Percentiles rank a stretch among this genome's conserved stretches.
These are phyloP conservation scores for Cladophialophora chaetospira DNA, from an alignment of 2,329 filamentous ascomycete species.

Conservation along the genomic window DNA sequence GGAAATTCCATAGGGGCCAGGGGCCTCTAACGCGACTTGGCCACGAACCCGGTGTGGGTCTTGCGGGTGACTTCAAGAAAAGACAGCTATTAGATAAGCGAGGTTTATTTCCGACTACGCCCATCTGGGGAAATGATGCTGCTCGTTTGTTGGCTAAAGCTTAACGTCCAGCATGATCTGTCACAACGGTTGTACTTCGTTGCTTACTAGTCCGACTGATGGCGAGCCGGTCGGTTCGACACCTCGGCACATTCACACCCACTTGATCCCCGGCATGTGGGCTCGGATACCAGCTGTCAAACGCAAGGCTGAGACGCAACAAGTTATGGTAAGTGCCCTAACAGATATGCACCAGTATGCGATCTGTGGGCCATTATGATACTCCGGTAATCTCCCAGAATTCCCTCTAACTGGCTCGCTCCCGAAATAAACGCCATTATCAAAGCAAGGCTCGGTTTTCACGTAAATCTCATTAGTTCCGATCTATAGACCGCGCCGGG, in stretches of 20 bases:
- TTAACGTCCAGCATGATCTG: background rate
- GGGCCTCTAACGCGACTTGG: background rate
- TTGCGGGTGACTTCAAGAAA: background rate
- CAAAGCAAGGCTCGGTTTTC: background rate
- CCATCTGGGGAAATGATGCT: background rate
- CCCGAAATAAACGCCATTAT: slow-evolving; percentile 8
- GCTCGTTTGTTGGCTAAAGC: background rate
- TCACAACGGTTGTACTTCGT: no score
- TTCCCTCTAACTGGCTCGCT: background rate
- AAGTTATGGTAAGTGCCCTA: background rate
- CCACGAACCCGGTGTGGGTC: background rate
- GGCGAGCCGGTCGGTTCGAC: no score
- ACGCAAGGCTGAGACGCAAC: background rate
- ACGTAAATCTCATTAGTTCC: background rate
- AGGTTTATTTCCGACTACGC: background rate
- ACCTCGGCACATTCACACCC: no score
- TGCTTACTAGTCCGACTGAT: no score
- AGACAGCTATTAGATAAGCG: background rate
- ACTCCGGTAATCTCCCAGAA: background rate
- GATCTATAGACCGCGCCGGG: no score
- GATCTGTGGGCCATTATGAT: background rate
- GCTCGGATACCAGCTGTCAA: background rate
- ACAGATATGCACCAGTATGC: background rate
- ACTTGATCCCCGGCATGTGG: no score
- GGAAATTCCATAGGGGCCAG: background rate